Conservation (phyloP, 306 rosid species). For the Cucurbita argyrosperma region DNA sequence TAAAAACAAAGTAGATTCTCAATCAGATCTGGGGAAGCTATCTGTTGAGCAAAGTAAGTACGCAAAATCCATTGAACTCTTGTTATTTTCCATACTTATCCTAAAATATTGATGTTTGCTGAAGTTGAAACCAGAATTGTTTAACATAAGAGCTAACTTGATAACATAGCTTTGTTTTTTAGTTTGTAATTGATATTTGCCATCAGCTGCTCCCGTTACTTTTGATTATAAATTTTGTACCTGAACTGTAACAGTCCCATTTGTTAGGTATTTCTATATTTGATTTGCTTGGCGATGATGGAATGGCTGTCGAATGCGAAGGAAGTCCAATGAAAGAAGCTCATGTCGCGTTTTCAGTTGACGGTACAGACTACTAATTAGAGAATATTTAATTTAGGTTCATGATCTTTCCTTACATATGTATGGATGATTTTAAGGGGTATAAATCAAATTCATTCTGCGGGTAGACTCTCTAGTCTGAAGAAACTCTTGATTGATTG, state of each 20-base stretch:
- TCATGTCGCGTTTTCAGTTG: slow-evolving; percentile 86
- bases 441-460: not conserved
- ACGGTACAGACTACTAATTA: slow-evolving; percentile 28
- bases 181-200: not conserved
- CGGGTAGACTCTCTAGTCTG: not conserved
- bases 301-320: slow-evolving; percentile 20
- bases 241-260: not conserved
- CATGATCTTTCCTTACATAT: not conserved
- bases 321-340: slow-evolving; percentile 46
- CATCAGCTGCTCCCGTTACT: not conserved
- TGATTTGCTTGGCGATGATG: slow-evolving; percentile 66
- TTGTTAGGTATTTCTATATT: slow-evolving; percentile 52
- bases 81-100: not conserved
- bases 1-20: slow-evolving; percentile 13
- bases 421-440: not conserved
- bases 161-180: not conserved
- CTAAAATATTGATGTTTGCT: not conserved
- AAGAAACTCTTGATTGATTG: not conserved
- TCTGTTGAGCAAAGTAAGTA: slow-evolving; percentile 44
- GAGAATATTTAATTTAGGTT: not conserved
- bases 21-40: slow-evolving; percentile 20
- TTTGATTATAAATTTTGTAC: not conserved
- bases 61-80: slow-evolving; percentile 12
- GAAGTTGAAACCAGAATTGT: not conserved
- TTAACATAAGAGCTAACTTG: not conserved